Conservation (phyloP, 495 filamentous ascomycete genomes). For the Penicillium paxilli region DNA sequence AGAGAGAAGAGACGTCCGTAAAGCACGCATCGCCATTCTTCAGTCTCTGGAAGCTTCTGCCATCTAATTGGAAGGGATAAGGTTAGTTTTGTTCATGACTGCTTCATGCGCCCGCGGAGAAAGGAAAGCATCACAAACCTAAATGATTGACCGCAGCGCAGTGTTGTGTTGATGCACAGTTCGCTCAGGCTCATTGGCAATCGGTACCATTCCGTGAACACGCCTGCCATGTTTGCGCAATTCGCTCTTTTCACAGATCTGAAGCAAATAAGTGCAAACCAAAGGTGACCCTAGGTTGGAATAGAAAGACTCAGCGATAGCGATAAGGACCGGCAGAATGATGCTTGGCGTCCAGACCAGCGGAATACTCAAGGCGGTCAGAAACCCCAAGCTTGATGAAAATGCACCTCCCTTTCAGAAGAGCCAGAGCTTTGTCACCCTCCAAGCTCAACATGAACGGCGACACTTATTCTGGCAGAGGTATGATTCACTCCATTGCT, state of each 20-base stretch:
- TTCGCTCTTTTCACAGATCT: not conserved
- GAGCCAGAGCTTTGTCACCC: conserved; percentile 17
- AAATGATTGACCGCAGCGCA: conserved; percentile 91
- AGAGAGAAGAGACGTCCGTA: conserved; percentile 82
- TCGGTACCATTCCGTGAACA: conserved; percentile 71
- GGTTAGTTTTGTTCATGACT: not conserved
- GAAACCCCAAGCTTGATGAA: not conserved
- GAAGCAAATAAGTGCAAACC: not conserved
- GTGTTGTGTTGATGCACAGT: conserved; percentile 85
- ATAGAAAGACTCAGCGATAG: not conserved
- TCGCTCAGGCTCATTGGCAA: conserved; percentile 77
- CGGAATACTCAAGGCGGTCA: conserved; percentile 25
- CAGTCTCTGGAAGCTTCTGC: conserved; percentile 68
- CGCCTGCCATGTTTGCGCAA: conserved; percentile 22
- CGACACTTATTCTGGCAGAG: conserved; percentile 80
- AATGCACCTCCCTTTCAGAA: conserved; percentile 25
- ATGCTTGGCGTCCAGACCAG: not conserved
- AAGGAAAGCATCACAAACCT: too few species aligned
- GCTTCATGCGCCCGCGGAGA: too few species aligned
- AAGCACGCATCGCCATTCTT: conserved; percentile 91
- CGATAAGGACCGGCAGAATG: not conserved
- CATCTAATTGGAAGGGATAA: conserved; percentile 58
- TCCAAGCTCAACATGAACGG: conserved; percentile 72
- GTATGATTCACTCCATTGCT: conserved; percentile 40
- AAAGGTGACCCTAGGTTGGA: not conserved